Conservation (phyloP, 371 early-diverging fungal species). For the Ordospora pajunii region DNA sequence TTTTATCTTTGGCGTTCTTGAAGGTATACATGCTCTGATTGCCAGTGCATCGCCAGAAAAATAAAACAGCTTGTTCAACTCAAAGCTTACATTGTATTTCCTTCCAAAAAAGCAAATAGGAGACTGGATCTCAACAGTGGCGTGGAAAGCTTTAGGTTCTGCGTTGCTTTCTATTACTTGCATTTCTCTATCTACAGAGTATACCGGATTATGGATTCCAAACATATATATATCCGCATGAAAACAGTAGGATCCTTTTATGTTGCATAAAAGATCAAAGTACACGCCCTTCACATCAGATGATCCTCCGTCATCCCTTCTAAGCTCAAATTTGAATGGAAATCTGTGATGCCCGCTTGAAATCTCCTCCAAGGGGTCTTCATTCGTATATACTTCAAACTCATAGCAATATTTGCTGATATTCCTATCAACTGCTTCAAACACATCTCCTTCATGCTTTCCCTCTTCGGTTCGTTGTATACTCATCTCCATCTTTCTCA, state of each 20-base stretch:
- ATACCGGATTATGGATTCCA: slow-evolving; percentile 6
- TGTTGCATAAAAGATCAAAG: slow-evolving; percentile 21
- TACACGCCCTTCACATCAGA: slow-evolving; percentile 21
- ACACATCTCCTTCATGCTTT: not conserved
- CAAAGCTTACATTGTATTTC: slow-evolving; percentile 17
- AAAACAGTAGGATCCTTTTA: not conserved
- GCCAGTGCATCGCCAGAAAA: slow-evolving; percentile 18
- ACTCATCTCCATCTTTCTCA: not conserved
- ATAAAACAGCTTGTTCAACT: slow-evolving; percentile 8
- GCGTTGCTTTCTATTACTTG: slow-evolving; percentile 1
- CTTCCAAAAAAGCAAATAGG: slow-evolving; percentile 6
- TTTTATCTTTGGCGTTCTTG: not conserved
- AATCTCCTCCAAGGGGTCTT: not conserved
- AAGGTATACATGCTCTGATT: not conserved
- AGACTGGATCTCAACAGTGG: slow-evolving; percentile 4
- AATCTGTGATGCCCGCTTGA: slow-evolving; percentile 24
- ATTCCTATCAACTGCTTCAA: not conserved
- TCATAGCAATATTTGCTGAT: not conserved
- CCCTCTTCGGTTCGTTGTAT: not conserved
- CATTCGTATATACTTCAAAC: slow-evolving; percentile 6
- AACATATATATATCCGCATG: not conserved
- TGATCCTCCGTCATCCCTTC: slow-evolving; percentile 10
- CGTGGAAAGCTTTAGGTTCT: not conserved
- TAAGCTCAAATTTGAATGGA: slow-evolving; percentile 21
- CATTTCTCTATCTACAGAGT: not conserved